Evolutionary conservation across 805 yeast species (phyloP).

Genomic region (Helenozyma baotianmanensis): DNA sequence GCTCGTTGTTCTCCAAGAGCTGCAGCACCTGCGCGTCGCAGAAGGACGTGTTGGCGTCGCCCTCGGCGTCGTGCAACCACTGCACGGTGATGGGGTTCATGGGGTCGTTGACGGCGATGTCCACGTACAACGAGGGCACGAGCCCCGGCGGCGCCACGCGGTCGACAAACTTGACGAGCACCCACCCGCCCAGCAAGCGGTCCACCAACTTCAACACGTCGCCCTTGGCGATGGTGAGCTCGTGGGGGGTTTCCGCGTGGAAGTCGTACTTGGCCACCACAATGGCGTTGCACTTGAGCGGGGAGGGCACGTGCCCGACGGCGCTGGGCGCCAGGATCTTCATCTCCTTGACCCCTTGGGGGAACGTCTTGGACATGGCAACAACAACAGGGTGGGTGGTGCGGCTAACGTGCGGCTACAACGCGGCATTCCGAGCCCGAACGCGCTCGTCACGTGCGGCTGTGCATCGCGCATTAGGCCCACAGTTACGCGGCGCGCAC

Average conservation of each 20-base stretch:
- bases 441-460: no score
- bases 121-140: constrained; percentile 48
- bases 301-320: constrained; percentile 9
- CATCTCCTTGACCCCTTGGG: constrained; percentile 15
- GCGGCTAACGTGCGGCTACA: no score
- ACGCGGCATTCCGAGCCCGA: no score
- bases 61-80: constrained; percentile 27
- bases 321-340: constrained; percentile 18
- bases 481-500: no score
- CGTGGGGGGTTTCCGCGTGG: constrained; percentile 39
- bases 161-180: constrained; percentile 52
- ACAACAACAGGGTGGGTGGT: not conserved
- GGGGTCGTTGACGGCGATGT: constrained; percentile 40
- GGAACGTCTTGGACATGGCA: constrained; percentile 10
- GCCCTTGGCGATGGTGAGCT: constrained; percentile 44
- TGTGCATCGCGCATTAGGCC: no score
- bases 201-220: constrained; percentile 49
- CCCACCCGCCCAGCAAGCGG: constrained; percentile 49
- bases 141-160: constrained; percentile 43
- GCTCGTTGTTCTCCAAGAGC: constrained; percentile 16
- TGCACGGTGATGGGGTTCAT: constrained; percentile 32
- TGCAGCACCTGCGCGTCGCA: constrained; percentile 25
- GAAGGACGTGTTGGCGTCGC: constrained; percentile 13
- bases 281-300: constrained; percentile 30
- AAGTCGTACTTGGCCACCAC: constrained; percentile 45